A percentile compares a stretch with the other conserved stretches of the same genome.
phyloP scores from a whole-genome alignment of 306 rosid species.

The Aeschynomene evenia region DNA sequence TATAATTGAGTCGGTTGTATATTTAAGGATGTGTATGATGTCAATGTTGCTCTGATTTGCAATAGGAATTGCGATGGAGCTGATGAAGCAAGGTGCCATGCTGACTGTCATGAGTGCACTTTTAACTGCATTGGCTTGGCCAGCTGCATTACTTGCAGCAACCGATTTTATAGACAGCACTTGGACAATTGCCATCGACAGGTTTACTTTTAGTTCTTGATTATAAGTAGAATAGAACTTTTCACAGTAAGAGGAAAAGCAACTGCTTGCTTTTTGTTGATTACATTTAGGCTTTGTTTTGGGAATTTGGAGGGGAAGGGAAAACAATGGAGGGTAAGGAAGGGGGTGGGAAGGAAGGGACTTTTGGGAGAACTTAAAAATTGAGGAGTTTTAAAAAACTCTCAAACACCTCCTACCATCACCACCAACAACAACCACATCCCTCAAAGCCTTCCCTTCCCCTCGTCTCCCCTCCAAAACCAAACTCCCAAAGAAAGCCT shows the following conservation, averaged over 20 bases:
- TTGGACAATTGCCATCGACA: slow-evolving; percentile 64
- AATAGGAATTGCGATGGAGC: slow-evolving; percentile 45
- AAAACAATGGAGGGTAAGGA: too few relatives aligned
- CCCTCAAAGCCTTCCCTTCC: too few relatives aligned
- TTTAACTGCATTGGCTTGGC: slow-evolving; percentile 62
- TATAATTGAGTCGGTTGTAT: slow-evolving; percentile 2
- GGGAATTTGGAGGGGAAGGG: too few relatives aligned
- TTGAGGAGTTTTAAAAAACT: too few relatives aligned
- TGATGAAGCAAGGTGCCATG: slow-evolving; percentile 71
- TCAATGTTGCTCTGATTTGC: slow-evolving; percentile 24
- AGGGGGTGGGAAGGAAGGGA: too few relatives aligned
- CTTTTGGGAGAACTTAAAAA: too few relatives aligned
- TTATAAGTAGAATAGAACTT: background rate
- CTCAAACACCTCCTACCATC: too few relatives aligned
- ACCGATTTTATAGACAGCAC: slow-evolving; percentile 55
- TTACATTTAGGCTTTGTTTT: too few relatives aligned
- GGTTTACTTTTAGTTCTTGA: slow-evolving; percentile 36
- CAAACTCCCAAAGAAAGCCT: too few relatives aligned
- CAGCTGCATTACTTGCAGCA: slow-evolving; percentile 50
- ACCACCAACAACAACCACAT: too few relatives aligned
- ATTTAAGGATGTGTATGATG: slow-evolving; percentile 3
- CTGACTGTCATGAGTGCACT: slow-evolving; percentile 56
- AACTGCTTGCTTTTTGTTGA: slow-evolving; percentile 9
- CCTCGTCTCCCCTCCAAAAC: too few relatives aligned
- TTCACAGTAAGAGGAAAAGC: background rate